Percentiles rank a stretch among this genome's conserved stretches.
Conservation (phyloP, 441 rosid species). For the Rhodomyrtus psidioides region DNA sequence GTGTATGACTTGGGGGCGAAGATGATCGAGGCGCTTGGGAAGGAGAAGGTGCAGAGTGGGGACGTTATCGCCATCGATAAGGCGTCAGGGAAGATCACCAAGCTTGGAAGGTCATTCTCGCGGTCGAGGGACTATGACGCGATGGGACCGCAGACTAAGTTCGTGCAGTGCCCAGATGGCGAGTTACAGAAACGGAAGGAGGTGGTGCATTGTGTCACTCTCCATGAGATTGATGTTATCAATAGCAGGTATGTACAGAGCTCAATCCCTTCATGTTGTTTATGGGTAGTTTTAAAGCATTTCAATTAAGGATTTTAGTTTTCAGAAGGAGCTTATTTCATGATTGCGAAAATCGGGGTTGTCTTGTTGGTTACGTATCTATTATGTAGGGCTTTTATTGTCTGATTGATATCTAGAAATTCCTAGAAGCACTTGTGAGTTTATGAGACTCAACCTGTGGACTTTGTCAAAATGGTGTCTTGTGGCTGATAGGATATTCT, state of each 20-base stretch:
- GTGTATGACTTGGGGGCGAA: constrained; percentile 84
- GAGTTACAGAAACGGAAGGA: constrained; percentile 96
- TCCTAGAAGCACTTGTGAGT: background rate
- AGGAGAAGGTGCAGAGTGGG: constrained; percentile 93
- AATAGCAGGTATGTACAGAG: constrained; percentile 66
- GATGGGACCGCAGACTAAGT: constrained; percentile 90
- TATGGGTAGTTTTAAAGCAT: background rate
- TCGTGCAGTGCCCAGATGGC: constrained; percentile 94
- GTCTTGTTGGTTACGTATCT: background rate
- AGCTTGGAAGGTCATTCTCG: constrained; percentile 84
- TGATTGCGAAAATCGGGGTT: background rate
- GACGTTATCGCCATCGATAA: constrained; percentile 88
- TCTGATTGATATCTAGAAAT: background rate
- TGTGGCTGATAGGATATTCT: background rate
- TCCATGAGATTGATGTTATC: constrained; percentile 96
- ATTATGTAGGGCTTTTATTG: background rate
- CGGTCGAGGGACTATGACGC: constrained; percentile 95
- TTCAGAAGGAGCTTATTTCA: background rate
- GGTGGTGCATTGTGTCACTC: constrained; percentile 90
- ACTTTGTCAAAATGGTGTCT: background rate
- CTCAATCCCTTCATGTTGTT: background rate
- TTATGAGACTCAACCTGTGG: background rate
- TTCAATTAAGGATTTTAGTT: background rate
- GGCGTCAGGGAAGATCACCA: constrained; percentile 77
- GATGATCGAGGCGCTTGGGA: constrained; percentile 82